phyloP scores from a whole-genome alignment of 371 early-diverging fungal genomes.

The Chytridium lagenaria region DNA sequence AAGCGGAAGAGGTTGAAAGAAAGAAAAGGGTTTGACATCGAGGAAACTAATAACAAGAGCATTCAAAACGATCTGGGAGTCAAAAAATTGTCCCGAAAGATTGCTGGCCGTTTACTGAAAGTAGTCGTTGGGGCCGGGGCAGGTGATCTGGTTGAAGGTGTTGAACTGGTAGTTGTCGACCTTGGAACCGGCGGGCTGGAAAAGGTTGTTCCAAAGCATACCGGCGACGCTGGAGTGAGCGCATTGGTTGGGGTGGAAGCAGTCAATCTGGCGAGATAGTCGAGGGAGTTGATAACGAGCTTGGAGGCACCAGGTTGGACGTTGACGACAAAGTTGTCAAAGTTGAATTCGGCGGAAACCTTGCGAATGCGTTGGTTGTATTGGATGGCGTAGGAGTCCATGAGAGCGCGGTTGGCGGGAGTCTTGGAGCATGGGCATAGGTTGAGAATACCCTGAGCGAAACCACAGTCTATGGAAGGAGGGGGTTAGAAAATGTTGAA shows the following conservation, averaged over 20 bases:
- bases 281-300: slow-evolving; percentile 59
- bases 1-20: no score
- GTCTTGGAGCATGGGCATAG: slow-evolving; percentile 20
- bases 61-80: no score
- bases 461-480: neutral
- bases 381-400: slow-evolving; percentile 56
- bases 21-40: no score
- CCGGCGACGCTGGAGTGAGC: slow-evolving; percentile 69
- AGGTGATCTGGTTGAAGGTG: slow-evolving; percentile 44
- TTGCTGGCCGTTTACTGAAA: slow-evolving; percentile 53
- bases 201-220: slow-evolving; percentile 61
- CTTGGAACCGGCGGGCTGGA: slow-evolving; percentile 19
- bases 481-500: neutral
- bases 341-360: slow-evolving; percentile 59
- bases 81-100: no score
- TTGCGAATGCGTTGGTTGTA: slow-evolving; percentile 63
- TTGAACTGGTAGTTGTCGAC: slow-evolving; percentile 17
- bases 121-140: slow-evolving; percentile 62
- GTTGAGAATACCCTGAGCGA: slow-evolving; percentile 22
- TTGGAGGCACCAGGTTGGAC: slow-evolving; percentile 55
- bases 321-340: slow-evolving; percentile 57
- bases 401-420: slow-evolving; percentile 17
- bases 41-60: no score
- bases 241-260: slow-evolving; percentile 71
- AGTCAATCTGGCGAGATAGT: slow-evolving; percentile 69